These are phyloP conservation scores for Mortierella sp. DNA, from an alignment of 371 early-diverging fungal species.

Conservation along the genomic window DNA sequence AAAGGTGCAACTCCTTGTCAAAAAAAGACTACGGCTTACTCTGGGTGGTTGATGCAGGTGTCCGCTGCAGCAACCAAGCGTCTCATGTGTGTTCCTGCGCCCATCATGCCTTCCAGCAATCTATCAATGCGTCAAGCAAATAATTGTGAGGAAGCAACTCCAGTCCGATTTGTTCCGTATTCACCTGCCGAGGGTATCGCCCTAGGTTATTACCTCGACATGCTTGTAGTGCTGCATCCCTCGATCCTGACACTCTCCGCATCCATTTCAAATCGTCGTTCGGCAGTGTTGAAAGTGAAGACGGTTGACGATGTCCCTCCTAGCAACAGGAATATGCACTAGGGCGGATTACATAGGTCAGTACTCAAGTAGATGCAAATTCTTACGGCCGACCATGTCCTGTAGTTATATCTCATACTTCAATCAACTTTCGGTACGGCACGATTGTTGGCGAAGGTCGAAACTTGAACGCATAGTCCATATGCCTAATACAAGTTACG, in stretches of 20 bases:
- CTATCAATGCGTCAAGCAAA: constrained; percentile 19
- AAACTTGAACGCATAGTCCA: constrained; percentile 56
- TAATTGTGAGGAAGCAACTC: neutral
- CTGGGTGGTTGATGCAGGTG: constrained; percentile 57
- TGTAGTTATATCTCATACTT: constrained; percentile 10
- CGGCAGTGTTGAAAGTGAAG: constrained; percentile 24
- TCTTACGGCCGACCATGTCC: neutral
- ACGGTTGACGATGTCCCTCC: constrained; percentile 40
- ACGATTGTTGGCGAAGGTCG: constrained; percentile 34
- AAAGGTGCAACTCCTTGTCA: neutral
- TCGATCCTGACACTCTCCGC: constrained; percentile 55
- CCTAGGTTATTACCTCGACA: constrained; percentile 30
- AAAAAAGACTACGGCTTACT: constrained; percentile 31
- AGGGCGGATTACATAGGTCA: neutral
- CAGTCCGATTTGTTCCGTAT: neutral
- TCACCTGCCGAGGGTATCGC: neutral
- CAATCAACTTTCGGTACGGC: constrained; percentile 18
- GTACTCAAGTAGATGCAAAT: neutral
- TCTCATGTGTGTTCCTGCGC: constrained; percentile 58
- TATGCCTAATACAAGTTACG: constrained; percentile 45
- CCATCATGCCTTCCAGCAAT: constrained; percentile 54
- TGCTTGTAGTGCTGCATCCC: constrained; percentile 58
- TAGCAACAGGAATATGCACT: constrained; percentile 36
- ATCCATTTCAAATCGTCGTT: constrained; percentile 49
- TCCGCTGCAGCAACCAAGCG: constrained; percentile 52